Evolutionary conservation across 257 asterid species (phyloP), one percentile per base, ranked within the genome.

Genomic region (Cruciata laevipes): DNA sequence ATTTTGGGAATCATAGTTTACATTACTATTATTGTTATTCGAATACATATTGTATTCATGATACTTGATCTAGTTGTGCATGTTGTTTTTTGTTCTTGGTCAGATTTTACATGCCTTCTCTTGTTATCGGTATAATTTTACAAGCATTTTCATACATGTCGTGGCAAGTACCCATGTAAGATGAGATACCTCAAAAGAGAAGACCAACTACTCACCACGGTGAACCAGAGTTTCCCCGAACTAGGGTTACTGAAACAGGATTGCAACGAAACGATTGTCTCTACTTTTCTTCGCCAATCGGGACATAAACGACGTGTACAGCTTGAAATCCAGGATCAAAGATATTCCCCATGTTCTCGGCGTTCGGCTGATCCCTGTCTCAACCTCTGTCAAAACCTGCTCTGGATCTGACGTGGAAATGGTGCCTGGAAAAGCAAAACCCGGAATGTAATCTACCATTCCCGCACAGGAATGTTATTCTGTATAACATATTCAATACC

Each of bases 401-500:
- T 3, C 73, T 83, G 0, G 44, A 67, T 11, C 67, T 69, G 8
- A 67, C 83, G 13, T 73, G 79, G 73, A 42, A 75, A 8, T 66
- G 70, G 72, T 56, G 44, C 61, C 77, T 32, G 13, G 47, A 52
- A 70, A 76, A 66, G 78, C 76, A 60, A 31, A 63, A 64, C 20
- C 40, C 64, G 4, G 81, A 18, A 35, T n/a, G n/a, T 13, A 76
- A 68, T 56, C 70, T 74, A 24, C 84, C 91, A 14, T 89, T 84
- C n/a, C 94, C 95, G 0, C 97, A 85, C 21, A 74, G 91, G 14
- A 70, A 66, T 53, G 88, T 82, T 9, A 78, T 72, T 10, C 52
- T 84, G 56, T 82, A 74, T 55, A 83, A 70, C 17, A 63, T 89
- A 63, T 89, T 55, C 93, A 82, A 11, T 87, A 87, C 72, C 60